Percentiles rank a stretch among this genome's conserved stretches.
Conservation (phyloP, 192 early-diverging fungal species). For the Mortierella claussenii region DNA sequence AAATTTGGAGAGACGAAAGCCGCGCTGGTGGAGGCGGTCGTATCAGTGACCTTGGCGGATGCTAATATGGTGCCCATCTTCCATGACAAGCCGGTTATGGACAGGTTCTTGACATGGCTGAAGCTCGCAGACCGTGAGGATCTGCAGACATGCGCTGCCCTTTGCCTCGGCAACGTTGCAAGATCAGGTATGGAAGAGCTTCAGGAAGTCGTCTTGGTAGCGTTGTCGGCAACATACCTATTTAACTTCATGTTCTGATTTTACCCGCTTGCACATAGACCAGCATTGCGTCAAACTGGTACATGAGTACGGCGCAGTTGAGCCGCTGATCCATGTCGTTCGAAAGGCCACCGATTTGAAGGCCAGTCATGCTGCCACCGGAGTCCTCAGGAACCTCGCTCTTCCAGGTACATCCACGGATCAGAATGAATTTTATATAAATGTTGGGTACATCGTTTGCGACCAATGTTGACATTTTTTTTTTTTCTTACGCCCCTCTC, state of each 20-base stretch:
- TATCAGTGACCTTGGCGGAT: constrained; percentile 60
- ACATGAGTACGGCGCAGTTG: constrained; percentile 60
- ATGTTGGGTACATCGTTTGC: no score
- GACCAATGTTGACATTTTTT: no score
- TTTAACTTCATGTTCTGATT: not conserved
- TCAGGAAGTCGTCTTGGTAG: no score
- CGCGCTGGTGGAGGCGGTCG: constrained; percentile 56
- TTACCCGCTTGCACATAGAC: constrained; percentile 49
- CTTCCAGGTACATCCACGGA: constrained; percentile 68
- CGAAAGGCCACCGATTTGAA: constrained; percentile 56
- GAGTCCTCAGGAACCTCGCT: constrained; percentile 75
- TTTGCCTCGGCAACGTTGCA: constrained; percentile 78
- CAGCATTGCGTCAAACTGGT: constrained; percentile 71
- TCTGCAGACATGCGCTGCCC: constrained; percentile 64
- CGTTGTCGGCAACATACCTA: no score
- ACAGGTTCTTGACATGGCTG: constrained; percentile 58
- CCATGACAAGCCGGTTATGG: constrained; percentile 53
- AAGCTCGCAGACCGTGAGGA: constrained; percentile 49
- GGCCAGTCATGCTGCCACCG: constrained; percentile 70
- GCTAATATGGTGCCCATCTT: constrained; percentile 61
- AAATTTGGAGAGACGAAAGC: constrained; percentile 57
- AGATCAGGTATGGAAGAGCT: constrained; percentile 72
- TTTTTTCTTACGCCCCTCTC: no score
- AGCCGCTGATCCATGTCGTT: constrained; percentile 65
- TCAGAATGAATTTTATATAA: no score